These are phyloP conservation scores for Curvularia sp. DNA, from an alignment of 2,329 filamentous ascomycete genomes.

Conservation along the genomic window DNA sequence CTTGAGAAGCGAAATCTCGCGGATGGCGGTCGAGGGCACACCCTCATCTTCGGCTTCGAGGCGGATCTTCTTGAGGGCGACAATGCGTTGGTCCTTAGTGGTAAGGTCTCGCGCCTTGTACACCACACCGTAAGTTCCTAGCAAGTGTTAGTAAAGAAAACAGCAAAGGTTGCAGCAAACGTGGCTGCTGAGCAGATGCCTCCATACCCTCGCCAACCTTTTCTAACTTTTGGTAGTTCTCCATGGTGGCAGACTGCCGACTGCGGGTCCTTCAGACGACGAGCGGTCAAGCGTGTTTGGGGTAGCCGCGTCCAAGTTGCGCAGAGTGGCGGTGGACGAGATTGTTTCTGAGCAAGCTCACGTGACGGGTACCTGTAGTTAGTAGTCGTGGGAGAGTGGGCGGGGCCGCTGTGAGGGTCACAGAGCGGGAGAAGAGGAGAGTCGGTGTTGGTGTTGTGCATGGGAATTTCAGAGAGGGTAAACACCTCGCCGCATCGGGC, in stretches of 20 bases:
- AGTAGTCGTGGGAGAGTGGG: slow-evolving; percentile 28
- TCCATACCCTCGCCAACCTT: slow-evolving; percentile 89
- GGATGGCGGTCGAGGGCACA: slow-evolving; percentile 89
- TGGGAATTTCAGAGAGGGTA: slow-evolving; percentile 31
- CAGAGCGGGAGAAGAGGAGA: slow-evolving; percentile 19
- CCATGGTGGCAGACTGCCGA: slow-evolving; percentile 64
- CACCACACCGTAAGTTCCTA: slow-evolving; percentile 92
- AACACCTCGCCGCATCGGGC: slow-evolving; percentile 32
- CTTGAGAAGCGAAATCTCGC: slow-evolving; percentile 91
- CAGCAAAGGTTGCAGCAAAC: neutral
- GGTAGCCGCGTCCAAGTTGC: slow-evolving; percentile 1
- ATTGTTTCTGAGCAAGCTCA: slow-evolving; percentile 3
- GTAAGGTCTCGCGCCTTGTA: slow-evolving; percentile 91
- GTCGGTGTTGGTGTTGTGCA: slow-evolving; percentile 31
- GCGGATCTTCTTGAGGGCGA: slow-evolving; percentile 93
- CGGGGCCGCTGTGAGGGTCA: slow-evolving; percentile 20
- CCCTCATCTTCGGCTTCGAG: slow-evolving; percentile 95
- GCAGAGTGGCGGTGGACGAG: neutral
- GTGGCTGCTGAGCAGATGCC: neutral
- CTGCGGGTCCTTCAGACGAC: slow-evolving; percentile 27
- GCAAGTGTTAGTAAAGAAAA: slow-evolving; percentile 14
- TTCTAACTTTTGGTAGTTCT: slow-evolving; percentile 96
- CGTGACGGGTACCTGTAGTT: slow-evolving; percentile 34
- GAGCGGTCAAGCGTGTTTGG: slow-evolving; percentile 31
- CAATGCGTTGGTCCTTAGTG: slow-evolving; percentile 78